Evolutionary conservation across 805 yeast genomes (phyloP), one percentile per base, ranked within the genome.

Genomic region (Candida loeiensis): DNA sequence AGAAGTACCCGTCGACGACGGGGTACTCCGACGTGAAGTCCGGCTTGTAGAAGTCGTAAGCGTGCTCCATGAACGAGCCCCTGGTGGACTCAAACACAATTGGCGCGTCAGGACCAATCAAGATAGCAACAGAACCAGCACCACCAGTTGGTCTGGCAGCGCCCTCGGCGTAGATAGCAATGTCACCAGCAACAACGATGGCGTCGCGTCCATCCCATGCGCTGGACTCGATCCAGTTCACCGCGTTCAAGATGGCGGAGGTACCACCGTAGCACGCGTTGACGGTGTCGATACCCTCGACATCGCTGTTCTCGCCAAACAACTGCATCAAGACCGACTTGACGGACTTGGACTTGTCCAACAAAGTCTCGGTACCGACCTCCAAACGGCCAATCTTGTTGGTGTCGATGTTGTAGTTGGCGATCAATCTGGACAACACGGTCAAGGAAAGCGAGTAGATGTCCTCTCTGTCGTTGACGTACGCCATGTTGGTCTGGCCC

Each of bases 101-200:
- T 50, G 99, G 99, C 29, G 99, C 97, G 61, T 93, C 95, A 39
- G 98, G 96, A 37, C 99, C 99, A 56, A 93, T 86, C 62, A 85
- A 79, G 60, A 93, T 56, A 32, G 99, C 99, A 45, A 91, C 95
- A 35, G 95, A 76, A 62, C 99, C 99, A 40, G 95, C 97, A 73
- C 99, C 99, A 65, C 99, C 99, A 39, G 99, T 93, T 59, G 99
- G 99, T 76, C 99, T 84, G 42, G 99, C 99, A 27, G 95, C 84
- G 63, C 99, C 99, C 71, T 90, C 79, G 56, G 90, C 89, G 69
- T 93, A 93, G 53, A 93, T 82, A 59, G 99, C 99, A 64, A 93
- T 93, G 68, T 93, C 99, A 67, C 97, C 98, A 61, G 93, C 82
- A 16, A 91, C 96, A 41, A 91, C 99, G 56, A 93, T 79, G 41